These are phyloP conservation scores for Verbascum thapsus DNA, from an alignment of 257 asterid species.

Conservation along the genomic window DNA sequence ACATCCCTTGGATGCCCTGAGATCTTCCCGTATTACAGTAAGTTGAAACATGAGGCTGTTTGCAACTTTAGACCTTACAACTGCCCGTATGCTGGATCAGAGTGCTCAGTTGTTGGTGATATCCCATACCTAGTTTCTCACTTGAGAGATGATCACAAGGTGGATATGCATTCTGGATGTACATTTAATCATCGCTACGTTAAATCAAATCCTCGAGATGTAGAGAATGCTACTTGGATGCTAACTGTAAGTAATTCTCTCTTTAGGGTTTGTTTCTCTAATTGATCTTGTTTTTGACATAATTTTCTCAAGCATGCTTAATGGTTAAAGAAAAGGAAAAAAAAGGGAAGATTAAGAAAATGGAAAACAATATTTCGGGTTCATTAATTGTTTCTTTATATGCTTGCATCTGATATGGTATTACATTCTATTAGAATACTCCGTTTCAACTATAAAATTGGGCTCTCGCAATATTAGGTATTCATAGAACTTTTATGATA, in stretches of 20 bases:
- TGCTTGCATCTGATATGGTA: neutral
- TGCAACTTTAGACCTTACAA: slow-evolving; percentile 58
- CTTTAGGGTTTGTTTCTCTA: neutral
- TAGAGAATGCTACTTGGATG: slow-evolving; percentile 70
- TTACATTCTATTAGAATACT: neutral
- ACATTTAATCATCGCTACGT: slow-evolving; percentile 63
- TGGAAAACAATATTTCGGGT: no score
- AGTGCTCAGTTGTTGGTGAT: slow-evolving; percentile 54
- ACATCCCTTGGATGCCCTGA: slow-evolving; percentile 50
- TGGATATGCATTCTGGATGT: slow-evolving; percentile 68
- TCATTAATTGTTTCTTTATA: neutral
- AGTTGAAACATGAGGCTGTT: slow-evolving; percentile 53
- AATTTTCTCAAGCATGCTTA: neutral
- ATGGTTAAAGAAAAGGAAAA: neutral
- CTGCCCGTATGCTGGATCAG: slow-evolving; percentile 66
- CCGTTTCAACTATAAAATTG: neutral
- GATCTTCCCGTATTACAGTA: slow-evolving; percentile 51
- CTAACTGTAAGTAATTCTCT: slow-evolving; percentile 46
- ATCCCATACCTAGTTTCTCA: slow-evolving; percentile 47
- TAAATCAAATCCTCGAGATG: slow-evolving; percentile 58
- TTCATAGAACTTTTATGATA: neutral
- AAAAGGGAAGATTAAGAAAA: neutral
- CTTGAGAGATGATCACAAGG: slow-evolving; percentile 57
- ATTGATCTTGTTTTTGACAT: neutral
- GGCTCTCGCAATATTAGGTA: neutral